These are phyloP conservation scores for Scheffersomyces quercinus DNA, from an alignment of 1,139 yeast genomes.

Conservation along the genomic window DNA sequence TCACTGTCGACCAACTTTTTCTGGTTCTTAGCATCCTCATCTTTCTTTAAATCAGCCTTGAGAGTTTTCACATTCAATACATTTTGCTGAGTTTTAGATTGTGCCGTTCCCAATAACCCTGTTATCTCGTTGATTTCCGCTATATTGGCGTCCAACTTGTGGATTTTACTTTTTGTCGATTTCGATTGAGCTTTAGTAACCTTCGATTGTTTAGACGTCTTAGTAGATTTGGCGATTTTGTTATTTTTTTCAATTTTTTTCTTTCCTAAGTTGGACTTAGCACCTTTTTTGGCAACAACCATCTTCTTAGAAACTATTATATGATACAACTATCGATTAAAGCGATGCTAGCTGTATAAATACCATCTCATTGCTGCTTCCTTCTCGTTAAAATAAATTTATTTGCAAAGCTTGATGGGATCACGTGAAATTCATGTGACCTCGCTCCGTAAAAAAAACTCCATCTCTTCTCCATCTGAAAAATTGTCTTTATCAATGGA, in stretches of 20 bases:
- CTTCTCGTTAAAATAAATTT: too few relatives aligned
- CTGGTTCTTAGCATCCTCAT: constrained; percentile 35
- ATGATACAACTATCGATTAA: too few relatives aligned
- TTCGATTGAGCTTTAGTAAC: constrained; percentile 24
- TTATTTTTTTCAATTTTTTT: constrained; percentile 1
- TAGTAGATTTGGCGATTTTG: constrained; percentile 1
- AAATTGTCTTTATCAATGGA: neutral
- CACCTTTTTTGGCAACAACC: too few relatives aligned
- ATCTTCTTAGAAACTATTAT: too few relatives aligned
- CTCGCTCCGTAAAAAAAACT: neutral
- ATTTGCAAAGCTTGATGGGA: too few relatives aligned
- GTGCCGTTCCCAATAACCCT: constrained; percentile 18
- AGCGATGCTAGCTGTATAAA: too few relatives aligned
- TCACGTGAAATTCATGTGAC: too few relatives aligned
- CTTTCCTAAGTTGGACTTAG: too few relatives aligned
- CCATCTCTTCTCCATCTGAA: neutral
- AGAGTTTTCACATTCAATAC: constrained; percentile 34
- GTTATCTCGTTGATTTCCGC: constrained; percentile 40
- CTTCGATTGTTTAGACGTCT: constrained; percentile 12
- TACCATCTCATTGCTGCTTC: too few relatives aligned
- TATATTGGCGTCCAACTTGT: constrained; percentile 42
- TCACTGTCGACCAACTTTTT: constrained; percentile 51
- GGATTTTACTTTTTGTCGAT: constrained; percentile 41
- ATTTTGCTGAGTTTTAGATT: constrained; percentile 15
- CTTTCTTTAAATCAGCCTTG: constrained; percentile 45